Percentiles rank a stretch among this genome's conserved stretches.
Conservation (phyloP, 257 asterid genomes). For the Nicotiana obtusifolia region DNA sequence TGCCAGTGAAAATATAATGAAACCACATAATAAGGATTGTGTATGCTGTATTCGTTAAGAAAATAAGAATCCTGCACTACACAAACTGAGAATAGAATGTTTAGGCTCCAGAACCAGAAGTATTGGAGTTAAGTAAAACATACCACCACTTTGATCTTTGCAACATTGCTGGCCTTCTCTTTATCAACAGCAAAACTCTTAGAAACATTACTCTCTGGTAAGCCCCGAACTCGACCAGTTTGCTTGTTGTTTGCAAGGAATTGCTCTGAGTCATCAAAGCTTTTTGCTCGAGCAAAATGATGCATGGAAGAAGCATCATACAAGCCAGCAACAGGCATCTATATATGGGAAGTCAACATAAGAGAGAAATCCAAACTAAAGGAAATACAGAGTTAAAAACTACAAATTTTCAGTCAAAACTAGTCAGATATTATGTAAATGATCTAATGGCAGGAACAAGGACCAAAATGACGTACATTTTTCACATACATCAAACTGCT, state of each 20-base stretch:
- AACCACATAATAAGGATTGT: background rate
- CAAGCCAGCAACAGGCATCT: slow-evolving; percentile 66
- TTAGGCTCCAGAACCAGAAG: background rate
- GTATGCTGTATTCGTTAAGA: background rate
- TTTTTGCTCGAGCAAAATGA: slow-evolving; percentile 59
- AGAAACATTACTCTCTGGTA: slow-evolving; percentile 59
- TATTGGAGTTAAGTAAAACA: slow-evolving; percentile 11
- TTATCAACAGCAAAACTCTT: slow-evolving; percentile 72
- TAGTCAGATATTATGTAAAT: background rate
- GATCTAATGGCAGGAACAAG: background rate
- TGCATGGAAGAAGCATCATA: slow-evolving; percentile 56
- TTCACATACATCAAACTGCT: background rate
- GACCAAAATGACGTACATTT: background rate
- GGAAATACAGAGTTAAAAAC: background rate
- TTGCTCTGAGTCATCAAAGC: slow-evolving; percentile 68
- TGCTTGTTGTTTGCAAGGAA: slow-evolving; percentile 63
- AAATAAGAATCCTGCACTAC: background rate
- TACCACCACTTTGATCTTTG: slow-evolving; percentile 97
- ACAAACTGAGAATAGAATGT: background rate
- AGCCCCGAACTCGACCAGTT: slow-evolving; percentile 48
- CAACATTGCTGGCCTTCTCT: slow-evolving; percentile 82
- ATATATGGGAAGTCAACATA: slow-evolving; percentile 15
- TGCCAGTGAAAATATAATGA: background rate
- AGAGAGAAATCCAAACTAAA: slow-evolving; percentile 3
- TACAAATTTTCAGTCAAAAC: background rate